Base-by-base conservation (phyloP, 106 monocot species). In the Allium fistulosum region DNA sequence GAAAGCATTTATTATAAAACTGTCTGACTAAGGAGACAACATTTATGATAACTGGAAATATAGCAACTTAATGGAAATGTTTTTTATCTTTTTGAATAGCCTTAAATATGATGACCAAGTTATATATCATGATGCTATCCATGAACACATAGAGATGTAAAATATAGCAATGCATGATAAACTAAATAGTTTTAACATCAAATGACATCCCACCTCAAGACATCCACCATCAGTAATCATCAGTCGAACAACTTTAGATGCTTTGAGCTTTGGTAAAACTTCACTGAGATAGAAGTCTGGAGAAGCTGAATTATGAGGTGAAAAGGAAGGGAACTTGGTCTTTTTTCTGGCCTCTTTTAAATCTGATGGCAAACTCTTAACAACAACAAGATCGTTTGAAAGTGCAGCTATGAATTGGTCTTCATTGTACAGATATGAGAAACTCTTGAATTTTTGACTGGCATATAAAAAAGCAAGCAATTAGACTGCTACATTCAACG, bases 361-460 rank as follows among this genome's bases (percentile, higher is more conserved):
- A 61, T 80, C 48, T 14, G 70, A 57, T 46, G 92, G 92, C 37
- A 93, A 73, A 61, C 77, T 85, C 74, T 71, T 82, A 57, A 85
- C 74, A 74, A 93, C 68, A n/a, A 81, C 37, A 18, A 93, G 72
- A 85, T 93, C 92, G 72, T 83, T 81, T 37, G 73, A 53, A 71
- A 93, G 83, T 60, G 88, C 79, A 67, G 73, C 68, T 67, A 93
- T 88, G 77, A 93, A 88, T 26, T 83, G 78, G 9, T 85, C 85
- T 71, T 93, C 88, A 61, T 88, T 75, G 53, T 81, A 93, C 74
- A 93, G 69, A 77, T 85, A 93, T 57, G 88, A 83, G 74, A 93
- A 93, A 53, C 92, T 93, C 68, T 77, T 88, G 72, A 92, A 93
- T 66, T 83, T 85, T 28, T 76, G 52, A 73, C 92, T 92, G 87